Conservation (phyloP, 495 filamentous ascomycete species). For the Xylaria scruposa region DNA sequence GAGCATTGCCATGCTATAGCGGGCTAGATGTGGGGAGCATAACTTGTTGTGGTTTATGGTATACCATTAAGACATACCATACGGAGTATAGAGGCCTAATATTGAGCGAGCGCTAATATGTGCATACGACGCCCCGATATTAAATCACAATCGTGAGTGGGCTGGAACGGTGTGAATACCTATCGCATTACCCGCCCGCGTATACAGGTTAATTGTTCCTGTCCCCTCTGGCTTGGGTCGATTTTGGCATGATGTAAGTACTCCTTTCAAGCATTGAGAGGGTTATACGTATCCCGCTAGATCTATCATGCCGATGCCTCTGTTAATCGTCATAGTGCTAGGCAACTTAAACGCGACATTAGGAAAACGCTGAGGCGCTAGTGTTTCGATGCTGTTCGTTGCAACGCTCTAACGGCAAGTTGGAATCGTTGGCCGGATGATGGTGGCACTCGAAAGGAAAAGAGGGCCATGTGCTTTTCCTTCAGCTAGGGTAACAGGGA, state of each 20-base stretch:
- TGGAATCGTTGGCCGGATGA: conserved; percentile 22
- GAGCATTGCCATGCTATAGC: conserved; percentile 17
- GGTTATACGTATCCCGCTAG: not conserved
- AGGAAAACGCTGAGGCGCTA: not conserved
- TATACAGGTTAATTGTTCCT: conserved; percentile 29
- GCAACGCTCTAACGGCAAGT: conserved; percentile 30
- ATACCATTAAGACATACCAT: conserved; percentile 9
- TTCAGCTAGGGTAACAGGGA: conserved; percentile 8
- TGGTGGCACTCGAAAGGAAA: conserved; percentile 17
- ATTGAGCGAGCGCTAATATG: conserved; percentile 32
- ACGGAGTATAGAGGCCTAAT: conserved; percentile 10
- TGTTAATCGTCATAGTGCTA: not conserved
- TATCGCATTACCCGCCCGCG: conserved; percentile 30
- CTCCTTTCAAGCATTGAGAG: not conserved
- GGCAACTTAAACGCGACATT: conserved; percentile 1
- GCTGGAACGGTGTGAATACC: conserved; percentile 32
- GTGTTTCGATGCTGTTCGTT: conserved; percentile 20
- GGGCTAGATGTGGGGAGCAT: conserved; percentile 4
- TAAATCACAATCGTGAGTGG: conserved; percentile 42
- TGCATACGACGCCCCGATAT: conserved; percentile 43
- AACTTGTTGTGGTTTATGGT: not conserved
- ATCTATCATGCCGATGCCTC: not conserved
- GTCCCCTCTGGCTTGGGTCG: not conserved
- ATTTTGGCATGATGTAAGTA: not conserved
- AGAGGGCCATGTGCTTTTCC: conserved; percentile 9